Evolutionary conservation across 495 filamentous ascomycete species (phyloP).

Genomic region (Astrothelium macrocarpum): DNA sequence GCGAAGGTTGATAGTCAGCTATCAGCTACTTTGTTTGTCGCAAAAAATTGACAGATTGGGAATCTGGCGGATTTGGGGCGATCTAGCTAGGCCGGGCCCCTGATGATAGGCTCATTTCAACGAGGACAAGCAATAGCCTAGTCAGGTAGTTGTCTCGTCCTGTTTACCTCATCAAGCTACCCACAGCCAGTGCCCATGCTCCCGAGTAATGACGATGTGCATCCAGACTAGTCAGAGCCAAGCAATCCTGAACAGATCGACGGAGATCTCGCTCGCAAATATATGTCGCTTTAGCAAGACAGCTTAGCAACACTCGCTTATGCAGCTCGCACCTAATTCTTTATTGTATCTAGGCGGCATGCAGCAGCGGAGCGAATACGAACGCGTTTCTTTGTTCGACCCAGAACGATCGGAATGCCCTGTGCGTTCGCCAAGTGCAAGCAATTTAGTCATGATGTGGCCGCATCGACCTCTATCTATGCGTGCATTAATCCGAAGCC

Average conservation of each 20-base stretch:
- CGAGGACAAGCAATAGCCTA: neutral
- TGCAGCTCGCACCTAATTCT: conserved; percentile 6
- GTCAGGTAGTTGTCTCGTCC: neutral
- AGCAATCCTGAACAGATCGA: neutral
- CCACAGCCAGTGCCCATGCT: too few relatives aligned
- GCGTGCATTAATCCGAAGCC: neutral
- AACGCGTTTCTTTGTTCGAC: neutral
- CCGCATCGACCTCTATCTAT: neutral
- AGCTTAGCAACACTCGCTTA: neutral
- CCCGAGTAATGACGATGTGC: too few relatives aligned
- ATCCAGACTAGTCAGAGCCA: too few relatives aligned
- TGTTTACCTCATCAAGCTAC: neutral
- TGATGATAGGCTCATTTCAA: neutral
- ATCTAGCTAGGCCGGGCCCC: neutral
- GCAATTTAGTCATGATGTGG: neutral
- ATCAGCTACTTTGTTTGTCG: too few relatives aligned
- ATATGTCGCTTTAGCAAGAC: neutral
- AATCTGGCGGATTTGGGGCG: neutral
- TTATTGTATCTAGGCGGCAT: conserved; percentile 6
- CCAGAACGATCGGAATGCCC: neutral
- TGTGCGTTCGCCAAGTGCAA: neutral
- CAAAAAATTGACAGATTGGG: neutral
- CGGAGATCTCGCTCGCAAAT: neutral
- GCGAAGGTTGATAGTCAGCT: neutral
- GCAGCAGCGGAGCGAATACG: neutral